Percentiles rank a stretch among this genome's conserved stretches.
Evolutionary conservation across 805 yeast species (phyloP).

Genomic region (Ogataea naganishii): DNA sequence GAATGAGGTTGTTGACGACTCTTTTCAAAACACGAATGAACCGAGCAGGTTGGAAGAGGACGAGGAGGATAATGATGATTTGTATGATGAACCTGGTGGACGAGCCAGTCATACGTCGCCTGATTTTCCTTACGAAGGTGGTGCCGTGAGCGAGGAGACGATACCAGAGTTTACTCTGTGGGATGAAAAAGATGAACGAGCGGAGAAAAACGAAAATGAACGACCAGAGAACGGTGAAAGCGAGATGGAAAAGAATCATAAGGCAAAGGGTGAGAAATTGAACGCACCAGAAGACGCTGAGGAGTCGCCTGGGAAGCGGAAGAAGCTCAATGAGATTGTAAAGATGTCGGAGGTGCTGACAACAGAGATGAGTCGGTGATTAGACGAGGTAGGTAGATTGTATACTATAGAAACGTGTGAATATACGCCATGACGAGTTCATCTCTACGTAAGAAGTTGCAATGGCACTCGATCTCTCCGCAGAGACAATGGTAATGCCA

Average conservation of each 20-base stretch:
- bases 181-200: background rate
- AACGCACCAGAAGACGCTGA: conserved; percentile 2
- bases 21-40: conserved; percentile 2
- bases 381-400: too few relatives aligned
- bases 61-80: conserved; percentile 1
- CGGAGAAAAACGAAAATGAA: background rate
- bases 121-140: conserved; percentile 2
- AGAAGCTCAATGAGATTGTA: conserved; percentile 11
- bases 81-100: conserved; percentile 1
- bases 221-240: conserved; percentile 2
- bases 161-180: conserved; percentile 1
- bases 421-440: too few relatives aligned
- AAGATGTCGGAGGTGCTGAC: conserved; percentile 6
- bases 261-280: background rate
- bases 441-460: too few relatives aligned
- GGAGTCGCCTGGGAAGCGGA: conserved; percentile 12
- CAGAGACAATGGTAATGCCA: too few relatives aligned
- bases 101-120: conserved; percentile 22
- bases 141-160: background rate
- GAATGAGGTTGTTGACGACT: conserved; percentile 1
- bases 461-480: too few relatives aligned
- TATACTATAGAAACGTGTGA: too few relatives aligned
- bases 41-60: background rate
- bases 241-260: background rate
- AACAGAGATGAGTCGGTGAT: too few relatives aligned